Evolutionary conservation across 176 grass and related monocot species (phyloP).

Genomic region (Pharus latifolius): DNA sequence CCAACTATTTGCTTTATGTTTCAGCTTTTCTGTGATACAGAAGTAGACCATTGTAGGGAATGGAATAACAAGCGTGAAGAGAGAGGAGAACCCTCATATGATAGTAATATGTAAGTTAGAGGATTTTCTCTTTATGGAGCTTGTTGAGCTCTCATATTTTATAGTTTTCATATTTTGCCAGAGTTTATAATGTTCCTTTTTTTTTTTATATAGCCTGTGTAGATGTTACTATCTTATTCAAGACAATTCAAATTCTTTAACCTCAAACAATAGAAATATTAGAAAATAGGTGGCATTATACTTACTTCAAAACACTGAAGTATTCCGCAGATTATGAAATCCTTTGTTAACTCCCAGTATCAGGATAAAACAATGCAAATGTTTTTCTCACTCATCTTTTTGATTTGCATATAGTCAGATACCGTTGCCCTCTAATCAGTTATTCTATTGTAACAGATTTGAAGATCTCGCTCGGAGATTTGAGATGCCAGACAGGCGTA

Average conservation of each 20-base stretch:
- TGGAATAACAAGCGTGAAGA: conserved; percentile 67
- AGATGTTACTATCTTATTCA: too few relatives aligned
- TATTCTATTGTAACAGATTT: conserved; percentile 48
- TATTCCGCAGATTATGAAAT: conserved; percentile 1
- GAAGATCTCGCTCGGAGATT: conserved; percentile 79
- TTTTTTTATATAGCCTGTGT: too few relatives aligned
- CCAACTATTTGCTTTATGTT: conserved; percentile 20
- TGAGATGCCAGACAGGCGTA: conserved; percentile 79
- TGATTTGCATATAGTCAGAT: not conserved
- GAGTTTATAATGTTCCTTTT: too few relatives aligned
- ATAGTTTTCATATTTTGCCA: too few relatives aligned
- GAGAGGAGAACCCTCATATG: conserved; percentile 57
- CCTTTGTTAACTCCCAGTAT: not conserved
- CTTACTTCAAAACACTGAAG: not conserved
- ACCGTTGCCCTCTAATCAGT: not conserved
- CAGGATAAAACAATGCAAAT: not conserved
- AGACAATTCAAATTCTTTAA: not conserved
- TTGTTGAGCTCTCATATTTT: not conserved
- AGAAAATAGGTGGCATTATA: not conserved
- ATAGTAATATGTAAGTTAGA: conserved; percentile 63
- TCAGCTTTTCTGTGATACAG: conserved; percentile 95
- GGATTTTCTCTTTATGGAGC: not conserved
- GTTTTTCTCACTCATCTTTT: not conserved
- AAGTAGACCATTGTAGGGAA: conserved; percentile 69
- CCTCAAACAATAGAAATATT: not conserved